Evolutionary conservation across 768 basidiomycete species (phyloP).

Genomic region (Xerocomus spinulosus): DNA sequence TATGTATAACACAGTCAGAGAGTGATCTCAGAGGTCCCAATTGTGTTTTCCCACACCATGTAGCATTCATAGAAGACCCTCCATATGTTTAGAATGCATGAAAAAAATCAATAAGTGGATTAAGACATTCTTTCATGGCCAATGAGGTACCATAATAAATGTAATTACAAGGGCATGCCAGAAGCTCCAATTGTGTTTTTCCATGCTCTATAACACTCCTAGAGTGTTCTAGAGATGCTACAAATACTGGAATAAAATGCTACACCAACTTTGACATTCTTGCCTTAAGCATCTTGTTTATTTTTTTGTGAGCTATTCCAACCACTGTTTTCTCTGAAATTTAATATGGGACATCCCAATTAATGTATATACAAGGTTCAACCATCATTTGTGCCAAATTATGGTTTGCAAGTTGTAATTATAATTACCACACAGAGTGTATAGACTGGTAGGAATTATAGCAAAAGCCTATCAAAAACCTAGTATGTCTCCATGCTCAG

Average conservation of each 20-base stretch:
- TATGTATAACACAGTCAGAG: neutral
- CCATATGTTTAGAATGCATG: neutral
- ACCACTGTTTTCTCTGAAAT: no score
- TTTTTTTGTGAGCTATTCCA: no score
- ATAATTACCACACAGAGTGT: no score
- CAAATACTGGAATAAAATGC: neutral
- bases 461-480: no score
- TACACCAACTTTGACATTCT: neutral
- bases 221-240: neutral
- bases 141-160: neutral
- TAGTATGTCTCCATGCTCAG: no score
- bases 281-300: neutral
- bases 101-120: neutral
- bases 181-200: neutral
- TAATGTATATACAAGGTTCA: no score
- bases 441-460: no score
- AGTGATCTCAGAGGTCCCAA: neutral
- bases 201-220: neutral
- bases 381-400: no score
- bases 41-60: neutral
- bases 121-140: neutral
- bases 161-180: neutral
- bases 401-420: no score
- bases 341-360: no score
- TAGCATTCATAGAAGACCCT: neutral